phyloP scores from a whole-genome alignment of 495 filamentous ascomycete species.

The Aspergillus saccharolyticus region DNA sequence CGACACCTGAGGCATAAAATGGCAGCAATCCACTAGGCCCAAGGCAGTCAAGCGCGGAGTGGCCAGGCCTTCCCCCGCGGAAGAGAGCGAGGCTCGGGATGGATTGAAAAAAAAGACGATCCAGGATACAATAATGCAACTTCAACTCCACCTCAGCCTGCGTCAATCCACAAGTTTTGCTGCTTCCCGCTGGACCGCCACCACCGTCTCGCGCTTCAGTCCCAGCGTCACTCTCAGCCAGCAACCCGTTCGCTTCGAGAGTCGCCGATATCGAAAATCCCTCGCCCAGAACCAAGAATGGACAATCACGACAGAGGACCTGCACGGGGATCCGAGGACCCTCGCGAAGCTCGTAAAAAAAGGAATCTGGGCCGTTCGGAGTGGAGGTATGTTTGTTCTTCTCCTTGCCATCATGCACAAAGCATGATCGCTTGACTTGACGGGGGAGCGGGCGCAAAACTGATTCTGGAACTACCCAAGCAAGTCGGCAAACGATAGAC shows the following conservation, averaged over 20 bases:
- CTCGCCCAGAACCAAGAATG: constrained; percentile 14
- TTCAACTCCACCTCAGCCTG: background rate
- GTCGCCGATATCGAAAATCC: background rate
- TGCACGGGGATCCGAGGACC: constrained; percentile 27
- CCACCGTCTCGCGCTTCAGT: background rate
- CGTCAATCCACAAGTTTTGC: background rate
- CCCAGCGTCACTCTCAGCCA: background rate
- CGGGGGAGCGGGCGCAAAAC: background rate
- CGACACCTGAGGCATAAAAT: background rate
- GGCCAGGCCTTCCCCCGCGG: no score
- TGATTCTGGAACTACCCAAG: constrained; percentile 50
- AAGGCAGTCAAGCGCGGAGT: no score
- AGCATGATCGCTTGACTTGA: no score
- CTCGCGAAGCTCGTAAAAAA: constrained; percentile 51
- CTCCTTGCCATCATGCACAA: no score
- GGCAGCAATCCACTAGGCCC: no score
- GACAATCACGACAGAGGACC: constrained; percentile 38
- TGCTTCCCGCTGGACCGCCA: background rate
- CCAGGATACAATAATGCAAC: background rate
- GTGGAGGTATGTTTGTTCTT: constrained; percentile 49
- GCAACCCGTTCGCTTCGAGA: background rate
- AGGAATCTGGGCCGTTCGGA: constrained; percentile 62
- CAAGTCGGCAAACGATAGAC: constrained; percentile 57
- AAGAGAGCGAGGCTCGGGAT: no score
- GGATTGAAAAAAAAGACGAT: no score